Evolutionary conservation across 1,139 yeast genomes (phyloP).

Genomic region (Petasospora rhodanensis): DNA sequence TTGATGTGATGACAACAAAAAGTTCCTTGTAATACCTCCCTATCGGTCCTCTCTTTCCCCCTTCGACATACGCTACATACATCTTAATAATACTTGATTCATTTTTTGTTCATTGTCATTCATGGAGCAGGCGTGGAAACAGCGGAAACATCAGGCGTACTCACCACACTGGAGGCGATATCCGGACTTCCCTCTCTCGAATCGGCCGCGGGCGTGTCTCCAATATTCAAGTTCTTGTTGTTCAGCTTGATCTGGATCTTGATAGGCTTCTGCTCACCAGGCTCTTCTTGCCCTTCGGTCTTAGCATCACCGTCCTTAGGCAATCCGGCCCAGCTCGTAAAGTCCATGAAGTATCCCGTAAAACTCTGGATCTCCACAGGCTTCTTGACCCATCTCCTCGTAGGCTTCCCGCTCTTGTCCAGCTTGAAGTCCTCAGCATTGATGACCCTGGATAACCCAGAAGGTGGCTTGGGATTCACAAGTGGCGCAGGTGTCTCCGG

Average conservation of each 20-base stretch:
- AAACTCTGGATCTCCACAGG: constrained; percentile 49
- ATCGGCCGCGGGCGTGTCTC: constrained; percentile 1
- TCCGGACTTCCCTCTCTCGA: constrained; percentile 19
- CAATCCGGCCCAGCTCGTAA: constrained; percentile 39
- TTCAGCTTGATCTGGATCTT: constrained; percentile 17
- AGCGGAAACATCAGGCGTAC: constrained; percentile 15
- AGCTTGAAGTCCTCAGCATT: constrained; percentile 22
- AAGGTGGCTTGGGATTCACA: constrained; percentile 5
- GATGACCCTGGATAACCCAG: constrained; percentile 10
- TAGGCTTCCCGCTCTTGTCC: constrained; percentile 48
- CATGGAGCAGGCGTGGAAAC: constrained; percentile 13
- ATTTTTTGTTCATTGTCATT: background rate
- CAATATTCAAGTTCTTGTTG: constrained; percentile 12
- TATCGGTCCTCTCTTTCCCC: background rate
- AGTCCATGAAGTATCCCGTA: constrained; percentile 51
- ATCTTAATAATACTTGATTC: background rate
- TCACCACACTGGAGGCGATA: constrained; percentile 12
- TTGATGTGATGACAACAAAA: constrained; percentile 5
- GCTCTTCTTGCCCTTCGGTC: background rate
- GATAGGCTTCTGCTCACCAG: constrained; percentile 2
- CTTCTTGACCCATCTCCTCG: constrained; percentile 48
- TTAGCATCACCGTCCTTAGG: constrained; percentile 1
- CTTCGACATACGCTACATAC: background rate
- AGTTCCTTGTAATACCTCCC: background rate
- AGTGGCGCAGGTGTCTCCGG: constrained; percentile 12